Conservation (phyloP, 192 early-diverging fungal genomes). For the Hyaloraphidium curvatum region DNA sequence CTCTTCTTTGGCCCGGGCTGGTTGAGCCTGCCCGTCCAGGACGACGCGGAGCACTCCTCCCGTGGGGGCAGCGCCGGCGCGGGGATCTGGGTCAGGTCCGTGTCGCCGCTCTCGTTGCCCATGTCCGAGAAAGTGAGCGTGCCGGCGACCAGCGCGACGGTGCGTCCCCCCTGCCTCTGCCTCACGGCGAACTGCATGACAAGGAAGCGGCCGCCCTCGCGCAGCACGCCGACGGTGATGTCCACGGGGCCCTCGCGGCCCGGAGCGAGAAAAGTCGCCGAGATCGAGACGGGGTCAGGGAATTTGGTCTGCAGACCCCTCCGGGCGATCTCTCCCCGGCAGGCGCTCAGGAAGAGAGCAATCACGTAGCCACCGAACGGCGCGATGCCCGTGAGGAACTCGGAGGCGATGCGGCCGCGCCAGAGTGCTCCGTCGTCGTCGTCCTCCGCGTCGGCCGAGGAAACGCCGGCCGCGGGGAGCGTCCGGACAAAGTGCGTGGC, state of each 20-base stretch:
- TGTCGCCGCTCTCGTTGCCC: not conserved
- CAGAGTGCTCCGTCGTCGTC: too few relatives aligned
- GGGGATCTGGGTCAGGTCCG: not conserved
- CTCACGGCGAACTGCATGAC: not conserved
- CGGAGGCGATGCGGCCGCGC: not conserved
- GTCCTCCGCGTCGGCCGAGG: too few relatives aligned
- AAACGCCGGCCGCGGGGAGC: too few relatives aligned
- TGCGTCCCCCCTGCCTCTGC: not conserved
- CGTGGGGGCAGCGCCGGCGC: not conserved
- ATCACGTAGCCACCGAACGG: not conserved
- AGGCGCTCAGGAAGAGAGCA: not conserved
- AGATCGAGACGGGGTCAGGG: constrained; percentile 1
- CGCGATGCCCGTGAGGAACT: not conserved
- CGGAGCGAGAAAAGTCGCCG: not conserved
- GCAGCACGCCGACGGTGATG: not conserved
- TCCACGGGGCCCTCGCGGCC: not conserved
- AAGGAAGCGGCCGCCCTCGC: not conserved
- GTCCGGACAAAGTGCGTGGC: too few relatives aligned
- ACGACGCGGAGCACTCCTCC: not conserved
- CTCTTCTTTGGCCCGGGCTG: not conserved
- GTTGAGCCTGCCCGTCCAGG: not conserved
- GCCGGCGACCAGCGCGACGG: not conserved
- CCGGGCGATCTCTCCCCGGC: not conserved
- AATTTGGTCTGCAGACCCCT: not conserved
- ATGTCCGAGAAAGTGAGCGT: not conserved